phyloP scores from a whole-genome alignment of 768 basidiomycete genomes.

The Phylloporus sp. region DNA sequence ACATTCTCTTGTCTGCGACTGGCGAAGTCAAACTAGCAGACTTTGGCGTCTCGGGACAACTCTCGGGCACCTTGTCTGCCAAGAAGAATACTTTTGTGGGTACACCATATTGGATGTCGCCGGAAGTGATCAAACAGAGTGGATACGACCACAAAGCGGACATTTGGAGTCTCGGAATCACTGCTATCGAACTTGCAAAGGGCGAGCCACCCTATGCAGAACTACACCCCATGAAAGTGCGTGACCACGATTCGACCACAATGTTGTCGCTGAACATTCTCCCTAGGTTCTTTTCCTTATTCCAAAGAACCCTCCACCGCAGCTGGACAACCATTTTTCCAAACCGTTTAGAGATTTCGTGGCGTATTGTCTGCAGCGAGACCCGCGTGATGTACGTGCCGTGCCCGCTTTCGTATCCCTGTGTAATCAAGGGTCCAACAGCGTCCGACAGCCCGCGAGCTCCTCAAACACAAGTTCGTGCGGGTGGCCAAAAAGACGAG shows the following conservation, averaged over 20 bases:
- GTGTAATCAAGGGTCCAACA: slow-evolving; percentile 32
- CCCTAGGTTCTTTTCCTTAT: slow-evolving; percentile 91
- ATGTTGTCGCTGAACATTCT: not conserved
- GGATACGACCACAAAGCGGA: slow-evolving; percentile 99
- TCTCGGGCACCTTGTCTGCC: slow-evolving; percentile 86
- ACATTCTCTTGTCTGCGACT: slow-evolving; percentile 85
- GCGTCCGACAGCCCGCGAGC: slow-evolving; percentile 92
- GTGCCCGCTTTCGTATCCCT: not conserved
- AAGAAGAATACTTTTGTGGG: slow-evolving; percentile 99
- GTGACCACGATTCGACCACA: slow-evolving; percentile 10
- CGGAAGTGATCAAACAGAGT: slow-evolving; percentile 98
- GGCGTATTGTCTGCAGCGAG: slow-evolving; percentile 85
- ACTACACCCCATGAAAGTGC: slow-evolving; percentile 97
- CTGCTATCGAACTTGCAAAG: slow-evolving; percentile 94
- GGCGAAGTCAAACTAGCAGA: slow-evolving; percentile 98
- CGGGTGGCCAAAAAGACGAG: slow-evolving; percentile 91
- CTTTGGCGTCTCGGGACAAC: slow-evolving; percentile 97
- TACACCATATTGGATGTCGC: slow-evolving; percentile 99
- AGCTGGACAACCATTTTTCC: slow-evolving; percentile 85
- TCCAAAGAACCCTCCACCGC: slow-evolving; percentile 94
- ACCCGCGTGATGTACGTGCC: slow-evolving; percentile 77
- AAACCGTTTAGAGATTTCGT: slow-evolving; percentile 95
- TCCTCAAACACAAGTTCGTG: slow-evolving; percentile 95
- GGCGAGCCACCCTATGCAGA: slow-evolving; percentile 99
- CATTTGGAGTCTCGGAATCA: slow-evolving; percentile 98